phyloP scores from a whole-genome alignment of 495 filamentous ascomycete genomes.

The Podospora fimiseda region DNA sequence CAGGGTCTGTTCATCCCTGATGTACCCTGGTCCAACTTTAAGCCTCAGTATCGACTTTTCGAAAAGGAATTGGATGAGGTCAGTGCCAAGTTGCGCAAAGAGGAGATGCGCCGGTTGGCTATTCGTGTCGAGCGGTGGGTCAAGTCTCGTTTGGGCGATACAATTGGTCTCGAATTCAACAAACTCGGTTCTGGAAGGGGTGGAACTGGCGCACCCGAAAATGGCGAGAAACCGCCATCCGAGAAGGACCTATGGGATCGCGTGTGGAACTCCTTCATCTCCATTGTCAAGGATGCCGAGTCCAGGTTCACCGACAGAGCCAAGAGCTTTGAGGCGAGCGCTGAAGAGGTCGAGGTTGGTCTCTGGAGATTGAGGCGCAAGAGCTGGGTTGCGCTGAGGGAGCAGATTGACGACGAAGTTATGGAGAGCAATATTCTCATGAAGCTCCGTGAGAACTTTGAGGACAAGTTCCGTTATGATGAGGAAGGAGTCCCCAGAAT shows the following conservation, averaged over 20 bases:
- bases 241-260: constrained; percentile 95
- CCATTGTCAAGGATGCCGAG: constrained; percentile 82
- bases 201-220: constrained; percentile 71
- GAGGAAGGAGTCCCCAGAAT: constrained; percentile 90
- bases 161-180: constrained; percentile 89
- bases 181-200: constrained; percentile 80
- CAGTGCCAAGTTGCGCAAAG: constrained; percentile 71
- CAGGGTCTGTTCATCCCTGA: constrained; percentile 65
- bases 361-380: constrained; percentile 88
- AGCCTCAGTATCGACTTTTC: constrained; percentile 46
- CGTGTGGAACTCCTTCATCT: constrained; percentile 80
- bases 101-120: constrained; percentile 92
- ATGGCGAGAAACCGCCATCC: constrained; percentile 58
- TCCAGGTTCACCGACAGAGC: constrained; percentile 78
- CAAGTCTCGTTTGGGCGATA: constrained; percentile 75
- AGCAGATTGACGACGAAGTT: constrained; percentile 94
- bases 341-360: constrained; percentile 88
- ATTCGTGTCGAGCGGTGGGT: constrained; percentile 90
- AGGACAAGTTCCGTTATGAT: constrained; percentile 98
- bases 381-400: constrained; percentile 83
- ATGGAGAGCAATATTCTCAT: constrained; percentile 94
- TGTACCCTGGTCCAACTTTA: constrained; percentile 72
- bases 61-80: constrained; percentile 84
- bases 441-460: constrained; percentile 96
- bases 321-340: constrained; percentile 83